Percentiles rank a stretch among this genome's conserved stretches.
Evolutionary conservation across 331 rosid species (phyloP).

Genomic region (Quercus tomentella): DNA sequence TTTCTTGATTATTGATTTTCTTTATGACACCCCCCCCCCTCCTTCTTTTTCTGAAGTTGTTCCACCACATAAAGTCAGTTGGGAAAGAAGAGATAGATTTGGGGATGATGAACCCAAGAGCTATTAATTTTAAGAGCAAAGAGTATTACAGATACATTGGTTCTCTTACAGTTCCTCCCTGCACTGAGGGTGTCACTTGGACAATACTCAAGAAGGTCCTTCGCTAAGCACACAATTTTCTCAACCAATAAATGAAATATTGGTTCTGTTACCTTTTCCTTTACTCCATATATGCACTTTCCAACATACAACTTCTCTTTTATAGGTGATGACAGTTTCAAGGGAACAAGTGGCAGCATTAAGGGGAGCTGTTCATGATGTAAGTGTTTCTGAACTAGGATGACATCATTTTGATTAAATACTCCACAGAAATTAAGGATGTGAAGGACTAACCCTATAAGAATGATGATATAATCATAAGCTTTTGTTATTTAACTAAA

Average conservation of each 20-base stretch:
- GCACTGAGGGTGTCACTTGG: conserved; percentile 80
- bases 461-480: not conserved
- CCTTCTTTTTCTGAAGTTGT: conserved; percentile 28
- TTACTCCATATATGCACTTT: not conserved
- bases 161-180: conserved; percentile 77
- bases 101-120: conserved; percentile 48
- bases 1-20: not conserved
- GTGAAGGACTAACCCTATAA: not conserved
- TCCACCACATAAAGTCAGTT: conserved; percentile 28
- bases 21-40: not conserved
- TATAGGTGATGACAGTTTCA: conserved; percentile 68
- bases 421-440: not conserved
- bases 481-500: too few species aligned
- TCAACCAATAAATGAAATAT: not conserved
- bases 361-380: conserved; percentile 52
- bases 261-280: not conserved
- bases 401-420: not conserved
- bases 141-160: conserved; percentile 76
- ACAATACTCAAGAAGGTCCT: conserved; percentile 58
- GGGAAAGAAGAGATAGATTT: conserved; percentile 36
- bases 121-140: conserved; percentile 43
- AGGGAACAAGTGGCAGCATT: conserved; percentile 50
- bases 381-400: conserved; percentile 19
- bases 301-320: not conserved
- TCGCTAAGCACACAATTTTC: not conserved